Conservation (phyloP, 2,329 filamentous ascomycete species). For the Ophiostoma pallidulum region DNA sequence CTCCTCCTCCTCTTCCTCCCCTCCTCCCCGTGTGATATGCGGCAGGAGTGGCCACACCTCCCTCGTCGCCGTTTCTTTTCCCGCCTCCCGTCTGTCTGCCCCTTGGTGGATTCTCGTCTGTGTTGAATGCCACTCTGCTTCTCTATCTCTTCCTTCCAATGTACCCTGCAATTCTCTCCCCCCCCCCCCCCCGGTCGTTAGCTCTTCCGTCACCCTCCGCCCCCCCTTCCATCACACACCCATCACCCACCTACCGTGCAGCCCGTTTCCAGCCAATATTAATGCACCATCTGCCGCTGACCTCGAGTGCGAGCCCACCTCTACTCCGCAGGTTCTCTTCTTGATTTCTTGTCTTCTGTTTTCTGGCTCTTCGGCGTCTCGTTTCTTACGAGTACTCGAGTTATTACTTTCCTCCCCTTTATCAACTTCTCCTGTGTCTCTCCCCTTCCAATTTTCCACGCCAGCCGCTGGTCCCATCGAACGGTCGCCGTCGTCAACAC, state of each 20-base stretch:
- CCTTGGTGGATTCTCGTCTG: too few relatives aligned
- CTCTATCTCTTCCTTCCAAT: too few relatives aligned
- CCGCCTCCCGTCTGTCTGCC: too few relatives aligned
- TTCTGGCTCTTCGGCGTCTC: neutral
- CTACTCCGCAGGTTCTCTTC: neutral
- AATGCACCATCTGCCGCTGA: constrained; percentile 38
- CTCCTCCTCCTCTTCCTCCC: neutral
- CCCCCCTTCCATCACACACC: neutral
- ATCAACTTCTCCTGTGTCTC: neutral
- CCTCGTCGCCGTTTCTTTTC: constrained; percentile 8
- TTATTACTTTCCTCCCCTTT: neutral
- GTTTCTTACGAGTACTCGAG: neutral
- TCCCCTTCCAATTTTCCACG: too few relatives aligned
- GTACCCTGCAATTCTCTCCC: neutral
- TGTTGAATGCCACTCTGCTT: too few relatives aligned
- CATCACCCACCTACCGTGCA: neutral
- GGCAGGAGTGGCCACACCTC: constrained; percentile 29
- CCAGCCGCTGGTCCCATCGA: neutral
- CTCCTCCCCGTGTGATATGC: constrained; percentile 21
- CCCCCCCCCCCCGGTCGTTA: neutral
- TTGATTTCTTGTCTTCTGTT: neutral
- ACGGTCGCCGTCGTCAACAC: neutral
- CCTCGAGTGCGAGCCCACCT: constrained; percentile 17
- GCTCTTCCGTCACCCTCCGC: neutral
- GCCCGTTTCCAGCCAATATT: constrained; percentile 41